Conservation (phyloP, 331 rosid species). For the Malus hybrid region DNA sequence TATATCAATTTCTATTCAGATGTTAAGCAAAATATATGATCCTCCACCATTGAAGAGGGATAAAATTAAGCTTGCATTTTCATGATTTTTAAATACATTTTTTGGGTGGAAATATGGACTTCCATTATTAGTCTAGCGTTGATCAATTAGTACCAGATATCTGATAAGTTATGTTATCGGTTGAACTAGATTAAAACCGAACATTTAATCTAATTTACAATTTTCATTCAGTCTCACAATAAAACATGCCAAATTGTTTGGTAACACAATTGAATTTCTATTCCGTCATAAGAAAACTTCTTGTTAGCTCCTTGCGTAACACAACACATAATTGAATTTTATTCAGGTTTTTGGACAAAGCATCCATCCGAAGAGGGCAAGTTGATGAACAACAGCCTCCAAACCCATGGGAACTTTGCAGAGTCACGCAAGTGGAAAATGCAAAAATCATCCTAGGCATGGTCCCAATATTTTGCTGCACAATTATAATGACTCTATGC, state of each 20-base stretch:
- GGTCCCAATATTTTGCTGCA: slow-evolving; percentile 75
- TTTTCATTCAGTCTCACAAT: neutral
- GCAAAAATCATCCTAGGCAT: slow-evolving; percentile 67
- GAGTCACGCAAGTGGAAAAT: slow-evolving; percentile 86
- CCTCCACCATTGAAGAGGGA: neutral
- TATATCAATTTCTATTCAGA: too few relatives aligned
- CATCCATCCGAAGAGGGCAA: slow-evolving; percentile 45
- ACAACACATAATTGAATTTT: neutral
- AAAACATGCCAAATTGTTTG: neutral
- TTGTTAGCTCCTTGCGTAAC: neutral
- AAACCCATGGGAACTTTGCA: slow-evolving; percentile 73
- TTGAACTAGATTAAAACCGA: neutral
- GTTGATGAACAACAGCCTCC: slow-evolving; percentile 17
- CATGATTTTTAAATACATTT: too few relatives aligned
- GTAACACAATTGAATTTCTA: neutral
- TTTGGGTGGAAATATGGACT: too few relatives aligned
- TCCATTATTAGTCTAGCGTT: too few relatives aligned
- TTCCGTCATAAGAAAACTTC: too few relatives aligned
- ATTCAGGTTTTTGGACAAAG: slow-evolving; percentile 82
- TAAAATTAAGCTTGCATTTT: neutral
- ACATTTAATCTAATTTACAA: neutral
- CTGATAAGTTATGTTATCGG: neutral
- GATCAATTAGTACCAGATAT: neutral
- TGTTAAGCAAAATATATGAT: too few relatives aligned
- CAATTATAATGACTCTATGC: slow-evolving; percentile 91